Percentiles rank a stretch among this genome's conserved stretches.
phyloP scores from a whole-genome alignment of 2,329 filamentous ascomycete genomes.

The Xylaria sp. region DNA sequence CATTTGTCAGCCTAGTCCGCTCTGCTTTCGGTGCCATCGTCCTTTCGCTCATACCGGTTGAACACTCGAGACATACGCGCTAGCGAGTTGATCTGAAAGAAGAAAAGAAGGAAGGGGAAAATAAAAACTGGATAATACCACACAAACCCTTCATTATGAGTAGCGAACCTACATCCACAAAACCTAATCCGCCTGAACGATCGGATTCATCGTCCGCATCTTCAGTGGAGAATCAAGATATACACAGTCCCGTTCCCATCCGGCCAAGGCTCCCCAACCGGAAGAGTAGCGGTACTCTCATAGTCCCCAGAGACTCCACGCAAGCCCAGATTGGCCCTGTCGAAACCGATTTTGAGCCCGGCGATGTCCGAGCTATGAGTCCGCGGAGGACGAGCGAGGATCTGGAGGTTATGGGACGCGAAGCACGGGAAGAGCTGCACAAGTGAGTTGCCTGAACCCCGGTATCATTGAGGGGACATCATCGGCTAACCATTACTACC shows the following conservation, averaged over 20 bases:
- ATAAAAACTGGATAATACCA: background rate
- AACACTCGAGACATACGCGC: conserved; percentile 15
- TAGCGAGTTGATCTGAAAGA: conserved; percentile 19
- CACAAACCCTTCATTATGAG: conserved; percentile 28
- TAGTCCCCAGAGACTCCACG: conserved; percentile 76
- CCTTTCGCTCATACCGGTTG: conserved; percentile 14
- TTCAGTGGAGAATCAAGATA: conserved; percentile 36
- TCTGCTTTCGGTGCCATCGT: conserved; percentile 15
- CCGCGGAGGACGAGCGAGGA: conserved; percentile 89
- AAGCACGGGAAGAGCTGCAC: conserved; percentile 70
- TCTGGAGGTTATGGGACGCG: conserved; percentile 81
- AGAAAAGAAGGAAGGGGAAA: no score
- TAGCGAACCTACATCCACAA: conserved; percentile 24
- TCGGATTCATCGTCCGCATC: conserved; percentile 38
- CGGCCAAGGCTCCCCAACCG: conserved; percentile 72
- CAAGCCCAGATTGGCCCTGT: conserved; percentile 65
- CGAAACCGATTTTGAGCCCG: conserved; percentile 77
- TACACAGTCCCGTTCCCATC: conserved; percentile 55
- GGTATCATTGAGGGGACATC: background rate
- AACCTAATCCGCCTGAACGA: conserved; percentile 32
- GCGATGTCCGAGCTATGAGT: conserved; percentile 93
- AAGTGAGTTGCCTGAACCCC: conserved; percentile 46
- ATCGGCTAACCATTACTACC: conserved; percentile 14
- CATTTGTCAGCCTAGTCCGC: conserved; percentile 15
- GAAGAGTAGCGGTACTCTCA: conserved; percentile 81